Evolutionary conservation across 116 monocot genomes (phyloP), one percentile per base, ranked within the genome.

Genomic region (Papilionanthe hybrid): DNA sequence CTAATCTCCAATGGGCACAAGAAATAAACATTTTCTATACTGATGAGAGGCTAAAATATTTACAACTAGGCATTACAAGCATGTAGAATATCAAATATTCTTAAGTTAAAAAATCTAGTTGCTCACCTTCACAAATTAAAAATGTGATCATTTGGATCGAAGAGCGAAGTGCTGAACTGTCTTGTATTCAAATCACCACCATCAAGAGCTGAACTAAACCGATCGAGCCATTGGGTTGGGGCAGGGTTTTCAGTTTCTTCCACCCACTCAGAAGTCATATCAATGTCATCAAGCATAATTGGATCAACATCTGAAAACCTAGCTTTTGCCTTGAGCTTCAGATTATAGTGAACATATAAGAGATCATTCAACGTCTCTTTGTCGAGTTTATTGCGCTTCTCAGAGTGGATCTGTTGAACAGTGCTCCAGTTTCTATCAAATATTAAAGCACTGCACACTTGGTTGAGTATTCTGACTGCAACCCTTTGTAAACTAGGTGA

Each of bases 201-300:
- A 81, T 91, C 90, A 45, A 90, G 79, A 2, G 89, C 78, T 17
- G 91, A 86, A 56, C 87, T 86, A 77, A 94, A 94, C 19, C 93
- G 73, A 75, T 96, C 93, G 0, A 96, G 91, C 94, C 94, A 97
- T 43, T 89, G 92, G n/a, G 93, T 80, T 5, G 88, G 85, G 55
- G 41, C 85, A 17, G 83, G 86, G 50, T 77, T 81, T 55, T 93
- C 96, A 1, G 83, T 77, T 77, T 93, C 96, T 49, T 96, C 93
- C 32, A 93, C 94, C 96, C 96, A 93, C 9, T 93, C 91, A 5
- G 91, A 96, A 50, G 86, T 90, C 96, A 96, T 96, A 78, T 96
- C 96, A 13, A 96, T 88, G 5, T 90, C 94, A 49, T 92, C 92
- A 3, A 90, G 86, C 41, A 85, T 55, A 44, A 96, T 89, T 3